Evolutionary conservation across 768 basidiomycete genomes (phyloP), one percentile per base, ranked within the genome.

Genomic region (Chlorophyllum brunneum): DNA sequence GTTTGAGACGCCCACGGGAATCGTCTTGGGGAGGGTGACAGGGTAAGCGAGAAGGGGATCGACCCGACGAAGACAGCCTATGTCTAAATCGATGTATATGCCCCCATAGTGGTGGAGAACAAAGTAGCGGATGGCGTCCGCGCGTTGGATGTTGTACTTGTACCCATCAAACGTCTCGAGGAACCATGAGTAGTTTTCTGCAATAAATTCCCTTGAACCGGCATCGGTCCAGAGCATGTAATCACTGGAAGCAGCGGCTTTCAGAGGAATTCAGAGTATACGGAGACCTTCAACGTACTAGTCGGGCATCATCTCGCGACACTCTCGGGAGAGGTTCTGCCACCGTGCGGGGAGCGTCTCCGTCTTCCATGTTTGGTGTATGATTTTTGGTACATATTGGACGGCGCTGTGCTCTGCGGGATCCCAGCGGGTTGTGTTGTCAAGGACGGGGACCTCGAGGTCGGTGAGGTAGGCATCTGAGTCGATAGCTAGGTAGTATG

Each of bases 331-430:
- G 39, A 94, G 77, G 34, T 70, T 73, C 55, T 80, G 79, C 95
- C 95, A 99, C 55, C 80, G 78, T 38, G 74, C 69, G 2, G 97
- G 97, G 20, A 99, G 75, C 0, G 79, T 80, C 49, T 95, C 87
- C 8, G 88, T 84, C 76, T 95, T 97, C 97, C 97, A 99, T 20
- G 97, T 98, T 79, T 98, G 95, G 69, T 99, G 97, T 42, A 99
- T 80, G 53, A 99, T 90, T 45, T 92, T 81, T 2, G 95, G 97
- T 31, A 98, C 84, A 58, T 78, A 82, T 63, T 97, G 89, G 33
- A 81, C 71, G 56, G 76, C 73, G 53, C 75, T 78, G 59, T 83
- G 78, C 22, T 80, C 73, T 3, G 84, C 66, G 22, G 83, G 79
- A 63, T 87, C 86, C 78, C 79, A 83, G 41, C 82, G 79, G 38